These are phyloP conservation scores for Astrothelium macrocarpum DNA, from an alignment of 495 filamentous ascomycete genomes.

Conservation along the genomic window DNA sequence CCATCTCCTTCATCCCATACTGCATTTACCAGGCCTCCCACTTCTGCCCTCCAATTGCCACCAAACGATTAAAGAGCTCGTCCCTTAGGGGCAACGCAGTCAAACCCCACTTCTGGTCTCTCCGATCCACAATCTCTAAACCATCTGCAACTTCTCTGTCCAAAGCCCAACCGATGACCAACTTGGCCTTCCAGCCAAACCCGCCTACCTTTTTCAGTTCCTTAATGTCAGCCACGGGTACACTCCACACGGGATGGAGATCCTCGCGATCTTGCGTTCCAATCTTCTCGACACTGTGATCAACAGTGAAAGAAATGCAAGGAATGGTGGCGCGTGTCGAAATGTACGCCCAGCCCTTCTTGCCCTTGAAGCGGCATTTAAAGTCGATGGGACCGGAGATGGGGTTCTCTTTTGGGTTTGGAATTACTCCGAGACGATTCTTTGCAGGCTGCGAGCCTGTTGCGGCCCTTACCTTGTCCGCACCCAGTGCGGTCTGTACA, in stretches of 20 bases:
- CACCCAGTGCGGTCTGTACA: conserved; percentile 58
- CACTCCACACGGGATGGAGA: conserved; percentile 46
- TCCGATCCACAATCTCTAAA: conserved; percentile 52
- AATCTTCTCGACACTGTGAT: conserved; percentile 35
- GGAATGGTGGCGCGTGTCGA: conserved; percentile 51
- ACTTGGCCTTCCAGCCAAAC: conserved; percentile 79
- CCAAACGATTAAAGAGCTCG: conserved; percentile 74
- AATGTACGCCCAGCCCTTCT: conserved; percentile 63
- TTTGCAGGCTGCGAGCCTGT: conserved; percentile 57
- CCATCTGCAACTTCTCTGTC: conserved; percentile 71
- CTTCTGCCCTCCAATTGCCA: conserved; percentile 76
- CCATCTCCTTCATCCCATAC: too few relatives aligned
- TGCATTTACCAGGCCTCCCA: conserved; percentile 64
- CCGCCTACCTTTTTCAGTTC: conserved; percentile 79
- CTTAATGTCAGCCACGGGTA: conserved; percentile 48
- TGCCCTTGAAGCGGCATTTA: conserved; percentile 58
- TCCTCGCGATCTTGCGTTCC: conserved; percentile 44
- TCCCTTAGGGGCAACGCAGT: conserved; percentile 68
- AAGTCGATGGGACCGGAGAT: conserved; percentile 63
- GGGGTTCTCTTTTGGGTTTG: conserved; percentile 34
- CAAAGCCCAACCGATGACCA: conserved; percentile 74
- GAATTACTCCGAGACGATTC: conserved; percentile 61
- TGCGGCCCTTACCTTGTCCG: conserved; percentile 59
- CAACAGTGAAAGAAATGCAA: conserved; percentile 47
- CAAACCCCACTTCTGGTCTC: conserved; percentile 47